Percentiles rank a stretch among this genome's conserved stretches.
Evolutionary conservation across 2,329 filamentous ascomycete species (phyloP).

Genomic region (Aspergillus oerlinghausenensis): DNA sequence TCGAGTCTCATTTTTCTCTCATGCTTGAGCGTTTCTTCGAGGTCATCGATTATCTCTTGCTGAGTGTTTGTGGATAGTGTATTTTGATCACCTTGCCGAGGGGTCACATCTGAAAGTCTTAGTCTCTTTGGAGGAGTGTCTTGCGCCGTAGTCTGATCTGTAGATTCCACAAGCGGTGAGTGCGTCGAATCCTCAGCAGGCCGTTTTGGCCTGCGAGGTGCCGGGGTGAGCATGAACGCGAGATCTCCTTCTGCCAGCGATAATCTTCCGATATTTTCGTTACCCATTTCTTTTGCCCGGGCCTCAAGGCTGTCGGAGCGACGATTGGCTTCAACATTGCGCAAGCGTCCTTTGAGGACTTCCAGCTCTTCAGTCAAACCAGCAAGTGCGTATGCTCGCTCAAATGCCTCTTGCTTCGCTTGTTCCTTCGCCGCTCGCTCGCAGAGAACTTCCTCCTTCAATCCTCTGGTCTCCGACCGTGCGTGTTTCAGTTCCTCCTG

Average conservation of each 20-base stretch:
- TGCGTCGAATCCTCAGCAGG: conserved; percentile 25
- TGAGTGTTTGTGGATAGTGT: conserved; percentile 26
- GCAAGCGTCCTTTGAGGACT: conserved; percentile 38
- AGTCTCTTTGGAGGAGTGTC: conserved; percentile 33
- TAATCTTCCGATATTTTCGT: conserved; percentile 23
- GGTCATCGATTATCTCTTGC: conserved; percentile 39
- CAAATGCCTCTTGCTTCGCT: conserved; percentile 45
- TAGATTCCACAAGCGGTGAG: conserved; percentile 11
- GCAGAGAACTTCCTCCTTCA: conserved; percentile 50
- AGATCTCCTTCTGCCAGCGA: conserved; percentile 31
- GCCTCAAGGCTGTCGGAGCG: conserved; percentile 30
- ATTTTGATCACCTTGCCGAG: conserved; percentile 23
- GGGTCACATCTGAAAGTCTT: conserved; percentile 28
- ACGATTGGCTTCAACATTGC: conserved; percentile 35
- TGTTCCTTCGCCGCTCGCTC: conserved; percentile 46
- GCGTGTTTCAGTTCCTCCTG: conserved; percentile 48
- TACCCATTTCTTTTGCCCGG: conserved; percentile 28
- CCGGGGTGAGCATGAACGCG: conserved; percentile 26
- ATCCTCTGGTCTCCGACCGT: conserved; percentile 42
- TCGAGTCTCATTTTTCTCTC: conserved; percentile 49
- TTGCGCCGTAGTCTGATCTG: conserved; percentile 9
- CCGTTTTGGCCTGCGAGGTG: conserved; percentile 32
- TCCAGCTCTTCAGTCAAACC: conserved; percentile 43
- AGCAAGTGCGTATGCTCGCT: conserved; percentile 43
- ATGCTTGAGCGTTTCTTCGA: conserved; percentile 47